Evolutionary conservation across 176 grass and related monocot species (phyloP).

Genomic region (Aegilops longissima): DNA sequence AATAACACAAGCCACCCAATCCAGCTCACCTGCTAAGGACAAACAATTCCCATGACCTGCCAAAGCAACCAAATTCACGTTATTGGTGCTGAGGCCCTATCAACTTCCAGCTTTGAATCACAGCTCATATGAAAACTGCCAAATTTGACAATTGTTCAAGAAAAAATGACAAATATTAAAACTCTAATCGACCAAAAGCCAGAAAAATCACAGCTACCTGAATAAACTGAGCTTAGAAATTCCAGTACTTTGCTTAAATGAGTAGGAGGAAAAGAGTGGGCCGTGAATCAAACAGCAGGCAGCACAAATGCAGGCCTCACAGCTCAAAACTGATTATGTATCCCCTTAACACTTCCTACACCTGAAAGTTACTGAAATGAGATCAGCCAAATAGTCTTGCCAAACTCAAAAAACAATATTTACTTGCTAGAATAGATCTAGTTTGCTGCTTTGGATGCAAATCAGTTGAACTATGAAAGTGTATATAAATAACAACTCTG

Average conservation of each 20-base stretch:
- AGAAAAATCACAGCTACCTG: neutral
- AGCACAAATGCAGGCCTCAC: slow-evolving; percentile 12
- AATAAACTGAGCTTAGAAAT: slow-evolving; percentile 23
- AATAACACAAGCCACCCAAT: slow-evolving; percentile 6
- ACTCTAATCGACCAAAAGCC: neutral
- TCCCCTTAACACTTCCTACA: neutral
- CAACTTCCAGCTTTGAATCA: slow-evolving; percentile 8
- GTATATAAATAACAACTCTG: neutral
- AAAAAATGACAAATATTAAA: slow-evolving; percentile 7
- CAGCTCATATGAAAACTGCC: neutral
- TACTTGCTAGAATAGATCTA: neutral
- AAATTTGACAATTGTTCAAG: neutral
- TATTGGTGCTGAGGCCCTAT: slow-evolving; percentile 21
- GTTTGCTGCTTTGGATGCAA: neutral
- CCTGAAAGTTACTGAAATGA: slow-evolving; percentile 2
- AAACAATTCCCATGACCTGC: slow-evolving; percentile 18
- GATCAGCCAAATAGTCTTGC: slow-evolving; percentile 1
- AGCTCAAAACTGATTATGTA: slow-evolving; percentile 25
- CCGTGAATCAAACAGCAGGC: slow-evolving; percentile 6
- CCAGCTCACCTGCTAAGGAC: slow-evolving; percentile 35
- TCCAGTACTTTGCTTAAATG: slow-evolving; percentile 3
- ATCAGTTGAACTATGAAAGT: neutral
- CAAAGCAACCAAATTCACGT: slow-evolving; percentile 27
- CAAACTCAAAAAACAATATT: slow-evolving; percentile 6
- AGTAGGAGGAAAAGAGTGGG: slow-evolving; percentile 7